A percentile compares a stretch with the other conserved stretches of the same genome.
These are phyloP conservation scores for Candida orba DNA, from an alignment of 805 yeast genomes.

Conservation along the genomic window DNA sequence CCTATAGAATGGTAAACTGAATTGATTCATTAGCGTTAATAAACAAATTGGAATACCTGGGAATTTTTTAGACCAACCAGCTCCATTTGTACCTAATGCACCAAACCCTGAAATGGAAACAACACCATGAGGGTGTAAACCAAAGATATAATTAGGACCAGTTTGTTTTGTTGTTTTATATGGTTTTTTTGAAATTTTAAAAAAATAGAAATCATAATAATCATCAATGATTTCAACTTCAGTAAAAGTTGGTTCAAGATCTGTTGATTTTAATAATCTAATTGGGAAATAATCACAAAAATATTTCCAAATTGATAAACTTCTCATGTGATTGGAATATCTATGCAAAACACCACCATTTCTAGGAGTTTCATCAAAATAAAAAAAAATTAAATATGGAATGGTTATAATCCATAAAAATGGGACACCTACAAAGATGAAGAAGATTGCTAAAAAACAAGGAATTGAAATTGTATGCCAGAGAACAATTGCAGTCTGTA, in stretches of 20 bases:
- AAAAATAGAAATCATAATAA: constrained; percentile 9
- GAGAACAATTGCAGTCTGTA: constrained; percentile 61
- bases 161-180: constrained; percentile 30
- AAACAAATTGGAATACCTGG: constrained; percentile 82
- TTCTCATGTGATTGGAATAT: constrained; percentile 49
- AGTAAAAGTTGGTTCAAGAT: constrained; percentile 67
- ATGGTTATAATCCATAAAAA: constrained; percentile 60
- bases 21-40: constrained; percentile 77
- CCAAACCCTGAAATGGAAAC: constrained; percentile 90
- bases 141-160: constrained; percentile 80
- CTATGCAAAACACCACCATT: constrained; percentile 64
- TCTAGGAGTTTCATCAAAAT: constrained; percentile 58
- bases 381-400: constrained; percentile 56
- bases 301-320: constrained; percentile 55
- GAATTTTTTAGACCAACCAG: constrained; percentile 55
- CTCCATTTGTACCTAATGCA: constrained; percentile 75
- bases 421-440: constrained; percentile 52
- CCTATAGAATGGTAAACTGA: constrained; percentile 75
- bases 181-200: constrained; percentile 19
- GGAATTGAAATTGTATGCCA: constrained; percentile 74
- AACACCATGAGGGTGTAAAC: constrained; percentile 95
- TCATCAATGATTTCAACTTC: constrained; percentile 23
- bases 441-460: constrained; percentile 43
- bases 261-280: constrained; percentile 54
- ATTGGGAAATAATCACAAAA: constrained; percentile 82